Evolutionary conservation across 1,284 basidiomycete genomes (phyloP).

Genomic region (Marasmius sp.): DNA sequence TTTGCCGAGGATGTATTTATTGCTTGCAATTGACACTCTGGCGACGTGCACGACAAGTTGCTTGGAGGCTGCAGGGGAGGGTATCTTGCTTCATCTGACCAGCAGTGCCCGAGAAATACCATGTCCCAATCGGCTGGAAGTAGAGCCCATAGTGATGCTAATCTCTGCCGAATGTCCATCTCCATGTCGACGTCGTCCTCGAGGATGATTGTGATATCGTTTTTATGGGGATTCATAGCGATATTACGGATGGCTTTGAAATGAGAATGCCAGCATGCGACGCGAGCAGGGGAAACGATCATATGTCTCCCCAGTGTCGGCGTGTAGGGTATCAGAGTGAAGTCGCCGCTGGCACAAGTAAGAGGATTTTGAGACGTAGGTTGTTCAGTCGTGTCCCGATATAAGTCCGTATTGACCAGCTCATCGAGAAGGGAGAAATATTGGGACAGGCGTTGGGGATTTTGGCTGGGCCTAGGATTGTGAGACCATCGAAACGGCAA

Average conservation of each 20-base stretch:
- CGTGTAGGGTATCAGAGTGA: slow-evolving; percentile 38
- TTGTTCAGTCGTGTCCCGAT: neutral
- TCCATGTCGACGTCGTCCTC: slow-evolving; percentile 86
- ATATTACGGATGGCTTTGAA: slow-evolving; percentile 50
- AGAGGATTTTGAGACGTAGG: slow-evolving; percentile 26
- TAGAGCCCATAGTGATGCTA: slow-evolving; percentile 51
- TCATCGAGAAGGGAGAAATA: neutral
- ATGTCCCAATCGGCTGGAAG: slow-evolving; percentile 74
- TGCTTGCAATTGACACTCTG: neutral
- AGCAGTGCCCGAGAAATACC: slow-evolving; percentile 74
- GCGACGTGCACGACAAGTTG: neutral
- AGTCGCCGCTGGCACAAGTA: slow-evolving; percentile 50
- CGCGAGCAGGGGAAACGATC: slow-evolving; percentile 53
- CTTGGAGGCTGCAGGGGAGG: slow-evolving; percentile 25
- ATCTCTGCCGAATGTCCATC: slow-evolving; percentile 52
- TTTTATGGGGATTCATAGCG: slow-evolving; percentile 25
- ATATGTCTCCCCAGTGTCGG: slow-evolving; percentile 42
- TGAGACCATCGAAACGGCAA: slow-evolving; percentile 45
- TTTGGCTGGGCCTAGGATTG: neutral
- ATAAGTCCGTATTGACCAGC: neutral
- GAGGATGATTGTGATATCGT: slow-evolving; percentile 51
- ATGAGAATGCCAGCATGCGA: slow-evolving; percentile 80
- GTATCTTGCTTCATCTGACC: slow-evolving; percentile 60
- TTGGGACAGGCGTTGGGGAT: neutral
- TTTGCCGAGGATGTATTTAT: slow-evolving; percentile 3